phyloP scores from a whole-genome alignment of 345 rosid species.

The Populus pruinosa region DNA sequence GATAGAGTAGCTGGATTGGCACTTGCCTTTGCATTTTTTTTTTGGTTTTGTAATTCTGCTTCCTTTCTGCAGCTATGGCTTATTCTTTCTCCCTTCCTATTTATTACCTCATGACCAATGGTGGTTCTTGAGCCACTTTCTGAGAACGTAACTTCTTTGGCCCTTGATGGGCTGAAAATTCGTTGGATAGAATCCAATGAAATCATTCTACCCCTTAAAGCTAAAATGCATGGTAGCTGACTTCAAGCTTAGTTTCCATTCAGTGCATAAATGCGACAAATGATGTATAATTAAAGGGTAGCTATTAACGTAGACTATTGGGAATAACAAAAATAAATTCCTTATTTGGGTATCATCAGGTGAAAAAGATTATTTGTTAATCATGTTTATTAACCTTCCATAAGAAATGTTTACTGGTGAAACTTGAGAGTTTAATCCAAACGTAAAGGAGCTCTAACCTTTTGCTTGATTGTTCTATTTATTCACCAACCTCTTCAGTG shows the following conservation, averaged over 20 bases:
- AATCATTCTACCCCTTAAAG: background rate
- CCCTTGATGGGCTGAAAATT: background rate
- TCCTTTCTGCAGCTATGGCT: background rate
- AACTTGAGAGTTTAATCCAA: background rate
- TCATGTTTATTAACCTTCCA: too few species aligned
- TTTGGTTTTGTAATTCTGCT: background rate
- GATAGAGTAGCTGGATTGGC: background rate
- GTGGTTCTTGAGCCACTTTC: background rate
- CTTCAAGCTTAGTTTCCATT: background rate
- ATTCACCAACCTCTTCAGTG: too few species aligned
- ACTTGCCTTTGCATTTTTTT: background rate
- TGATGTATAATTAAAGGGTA: background rate
- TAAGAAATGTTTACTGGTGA: too few species aligned
- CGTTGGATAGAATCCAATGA: background rate
- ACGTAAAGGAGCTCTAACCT: background rate
- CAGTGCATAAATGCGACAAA: background rate
- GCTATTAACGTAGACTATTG: background rate
- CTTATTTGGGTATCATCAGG: background rate
- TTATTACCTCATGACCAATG: background rate
- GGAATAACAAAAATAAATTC: background rate
- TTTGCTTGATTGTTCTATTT: background rate
- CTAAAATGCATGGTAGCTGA: background rate
- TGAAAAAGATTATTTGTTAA: too few species aligned
- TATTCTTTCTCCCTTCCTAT: background rate
- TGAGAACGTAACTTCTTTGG: background rate